Evolutionary conservation across 345 rosid genomes (phyloP).

Genomic region (Draba incana): DNA sequence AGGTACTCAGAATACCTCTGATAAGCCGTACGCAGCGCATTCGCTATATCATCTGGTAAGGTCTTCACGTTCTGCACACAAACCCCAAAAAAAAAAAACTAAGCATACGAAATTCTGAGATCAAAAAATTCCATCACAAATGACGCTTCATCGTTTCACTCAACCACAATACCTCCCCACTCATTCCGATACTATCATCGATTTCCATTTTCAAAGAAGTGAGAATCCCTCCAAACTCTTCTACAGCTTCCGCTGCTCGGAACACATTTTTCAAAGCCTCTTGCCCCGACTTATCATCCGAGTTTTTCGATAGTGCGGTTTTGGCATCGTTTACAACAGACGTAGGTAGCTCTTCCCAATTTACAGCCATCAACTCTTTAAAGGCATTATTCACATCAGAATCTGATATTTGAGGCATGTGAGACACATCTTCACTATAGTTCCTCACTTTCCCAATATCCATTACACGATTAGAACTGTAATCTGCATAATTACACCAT

Average conservation of each 20-base stretch:
- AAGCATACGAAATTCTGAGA: conserved; percentile 4
- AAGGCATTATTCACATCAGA: conserved; percentile 54
- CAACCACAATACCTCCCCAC: conserved; percentile 75
- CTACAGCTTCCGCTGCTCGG: conserved; percentile 86
- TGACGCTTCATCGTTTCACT: too few species aligned
- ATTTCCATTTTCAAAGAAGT: conserved; percentile 78
- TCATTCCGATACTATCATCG: conserved; percentile 80
- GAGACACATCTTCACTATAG: conserved; percentile 68
- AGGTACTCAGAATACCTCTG: conserved; percentile 68
- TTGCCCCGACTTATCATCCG: conserved; percentile 75
- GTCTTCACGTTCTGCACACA: conserved; percentile 70
- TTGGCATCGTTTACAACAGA: conserved; percentile 54
- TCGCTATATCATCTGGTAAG: conserved; percentile 53
- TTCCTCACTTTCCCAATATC: conserved; percentile 53
- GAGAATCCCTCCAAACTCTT: conserved; percentile 75
- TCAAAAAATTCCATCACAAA: neutral
- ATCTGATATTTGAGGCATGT: conserved; percentile 71
- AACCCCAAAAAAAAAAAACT: conserved; percentile 9
- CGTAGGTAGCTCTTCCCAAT: conserved; percentile 76
- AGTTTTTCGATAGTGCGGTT: conserved; percentile 57
- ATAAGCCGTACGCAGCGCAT: conserved; percentile 59
- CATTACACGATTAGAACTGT: conserved; percentile 46
- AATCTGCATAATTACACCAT: conserved; percentile 43
- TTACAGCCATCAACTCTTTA: conserved; percentile 82
- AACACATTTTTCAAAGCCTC: conserved; percentile 70